Evolutionary conservation across 2,329 filamentous ascomycete species (phyloP).

Genomic region (Aspergillus tamarii): DNA sequence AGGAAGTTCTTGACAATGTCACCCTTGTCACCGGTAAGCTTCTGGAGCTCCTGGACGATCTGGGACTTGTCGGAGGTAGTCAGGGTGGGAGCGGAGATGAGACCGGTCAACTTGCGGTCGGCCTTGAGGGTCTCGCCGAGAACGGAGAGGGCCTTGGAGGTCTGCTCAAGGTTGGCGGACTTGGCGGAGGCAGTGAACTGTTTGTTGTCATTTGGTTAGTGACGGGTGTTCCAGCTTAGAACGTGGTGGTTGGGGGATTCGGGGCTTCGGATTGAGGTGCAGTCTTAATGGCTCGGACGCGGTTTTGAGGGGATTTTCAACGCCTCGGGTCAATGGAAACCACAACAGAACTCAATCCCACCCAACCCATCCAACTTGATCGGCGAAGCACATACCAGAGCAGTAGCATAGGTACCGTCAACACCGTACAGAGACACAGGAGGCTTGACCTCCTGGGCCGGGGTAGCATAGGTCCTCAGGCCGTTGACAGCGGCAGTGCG

Average conservation of each 20-base stretch:
- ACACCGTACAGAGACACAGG: slow-evolving; percentile 91
- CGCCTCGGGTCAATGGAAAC: slow-evolving; percentile 23
- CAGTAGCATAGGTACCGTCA: slow-evolving; percentile 97
- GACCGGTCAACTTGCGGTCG: slow-evolving; percentile 76
- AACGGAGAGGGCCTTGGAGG: slow-evolving; percentile 74
- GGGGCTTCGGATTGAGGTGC: neutral
- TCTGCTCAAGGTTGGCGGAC: slow-evolving; percentile 79
- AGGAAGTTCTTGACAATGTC: slow-evolving; percentile 95
- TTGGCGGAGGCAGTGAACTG: slow-evolving; percentile 97
- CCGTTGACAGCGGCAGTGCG: slow-evolving; percentile 45
- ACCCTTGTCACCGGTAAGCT: slow-evolving; percentile 75
- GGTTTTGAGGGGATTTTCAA: slow-evolving; percentile 17
- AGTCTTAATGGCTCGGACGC: slow-evolving; percentile 3
- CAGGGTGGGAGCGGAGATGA: slow-evolving; percentile 82
- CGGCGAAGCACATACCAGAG: slow-evolving; percentile 74
- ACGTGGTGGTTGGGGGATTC: slow-evolving; percentile 2
- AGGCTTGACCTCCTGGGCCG: slow-evolving; percentile 72
- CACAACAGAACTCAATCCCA: neutral
- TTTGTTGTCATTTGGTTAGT: slow-evolving; percentile 14
- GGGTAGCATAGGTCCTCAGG: slow-evolving; percentile 75
- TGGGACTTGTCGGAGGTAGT: slow-evolving; percentile 76
- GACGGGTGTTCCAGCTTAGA: neutral
- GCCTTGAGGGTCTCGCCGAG: slow-evolving; percentile 75
- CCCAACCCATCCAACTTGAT: slow-evolving; percentile 1
- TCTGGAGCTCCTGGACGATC: slow-evolving; percentile 85